Evolutionary conservation across 495 filamentous ascomycete species (phyloP), one percentile per base, ranked within the genome.

Genomic region (Beverwykella pulmonaria): DNA sequence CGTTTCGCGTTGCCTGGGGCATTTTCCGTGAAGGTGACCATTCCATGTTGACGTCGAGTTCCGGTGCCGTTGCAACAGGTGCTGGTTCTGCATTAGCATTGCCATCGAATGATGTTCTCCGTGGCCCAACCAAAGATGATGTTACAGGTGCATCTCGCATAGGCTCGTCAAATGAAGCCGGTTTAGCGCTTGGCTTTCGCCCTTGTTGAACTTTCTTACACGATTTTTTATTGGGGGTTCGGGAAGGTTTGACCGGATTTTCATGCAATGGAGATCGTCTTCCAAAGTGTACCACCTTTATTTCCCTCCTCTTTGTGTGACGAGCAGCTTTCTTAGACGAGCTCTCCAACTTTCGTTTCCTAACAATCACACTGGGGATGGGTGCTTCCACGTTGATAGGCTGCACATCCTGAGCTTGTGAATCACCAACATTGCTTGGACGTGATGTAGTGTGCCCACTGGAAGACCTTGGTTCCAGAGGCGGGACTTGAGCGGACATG

Each of bases 221-320:
- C 27, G 15, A 34, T 41, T 59, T 27, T n/a, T 25, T 41, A 19
- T 53, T 53, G 0, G 52, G 15, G 34, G 20, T 19, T 25, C 44
- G 1, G 29, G 22, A 8, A 2, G 12, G 2, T 27, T 7, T 7
- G 1, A 23, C 5, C 5, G n/a, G 25, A 30, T 44, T 27, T 60
- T 49, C 17, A 15, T 39, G 34, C 29, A 29, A 19, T 0, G 53
- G 41, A 4, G 53, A 57, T 17, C 7, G 4, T 34, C 20, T 23
- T 5, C 39, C 36, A 26, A 67, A 62, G 6, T 14, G n/a, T 10
- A 59, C 23, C 6, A 63, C 25, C 26, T 68, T 68, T 2, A 68
- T 17, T 48, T 53, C 59, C 19, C 65, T 27, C 46, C 48, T 57
- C 46, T 68, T 68, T n/a, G 41, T 32, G 50, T 9, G 53, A n/a